Conservation (phyloP, 2,329 filamentous ascomycete genomes). For the Pseudocercospora crystallina region DNA sequence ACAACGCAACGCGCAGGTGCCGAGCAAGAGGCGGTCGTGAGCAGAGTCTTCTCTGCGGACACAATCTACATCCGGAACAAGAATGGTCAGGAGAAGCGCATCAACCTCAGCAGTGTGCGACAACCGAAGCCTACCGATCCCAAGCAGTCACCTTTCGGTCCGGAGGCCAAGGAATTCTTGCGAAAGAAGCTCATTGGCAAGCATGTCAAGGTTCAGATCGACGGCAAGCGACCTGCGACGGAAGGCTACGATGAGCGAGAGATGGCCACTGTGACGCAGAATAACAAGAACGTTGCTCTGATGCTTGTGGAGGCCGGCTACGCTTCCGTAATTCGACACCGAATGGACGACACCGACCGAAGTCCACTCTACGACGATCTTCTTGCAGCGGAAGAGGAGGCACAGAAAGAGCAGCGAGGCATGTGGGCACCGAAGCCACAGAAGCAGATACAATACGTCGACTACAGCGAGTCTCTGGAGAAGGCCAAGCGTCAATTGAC, state of each 20-base stretch:
- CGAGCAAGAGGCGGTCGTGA: constrained; percentile 78
- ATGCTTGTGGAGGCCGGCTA: constrained; percentile 88
- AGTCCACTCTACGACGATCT: constrained; percentile 92
- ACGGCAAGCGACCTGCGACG: constrained; percentile 84
- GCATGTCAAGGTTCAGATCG: constrained; percentile 83
- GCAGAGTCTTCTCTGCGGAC: constrained; percentile 83
- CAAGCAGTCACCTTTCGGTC: constrained; percentile 81
- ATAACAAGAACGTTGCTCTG: constrained; percentile 84
- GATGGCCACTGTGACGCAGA: constrained; percentile 81
- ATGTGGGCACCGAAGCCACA: constrained; percentile 92
- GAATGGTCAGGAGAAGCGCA: constrained; percentile 79
- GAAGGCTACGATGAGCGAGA: constrained; percentile 94
- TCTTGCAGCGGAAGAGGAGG: constrained; percentile 73
- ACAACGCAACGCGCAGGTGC: constrained; percentile 60
- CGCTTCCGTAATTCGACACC: constrained; percentile 89
- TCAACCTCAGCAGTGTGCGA: constrained; percentile 88
- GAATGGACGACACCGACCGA: constrained; percentile 90
- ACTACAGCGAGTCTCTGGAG: constrained; percentile 88
- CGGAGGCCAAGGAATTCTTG: constrained; percentile 94
- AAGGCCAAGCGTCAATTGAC: constrained; percentile 94
- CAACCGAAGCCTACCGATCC: constrained; percentile 88
- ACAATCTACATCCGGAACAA: constrained; percentile 85
- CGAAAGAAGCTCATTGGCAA: constrained; percentile 94
- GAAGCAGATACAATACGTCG: constrained; percentile 76
- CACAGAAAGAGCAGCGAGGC: constrained; percentile 85